These are phyloP conservation scores for Wickerhamomyces canadensis DNA, from an alignment of 805 yeast species.

Conservation along the genomic window DNA sequence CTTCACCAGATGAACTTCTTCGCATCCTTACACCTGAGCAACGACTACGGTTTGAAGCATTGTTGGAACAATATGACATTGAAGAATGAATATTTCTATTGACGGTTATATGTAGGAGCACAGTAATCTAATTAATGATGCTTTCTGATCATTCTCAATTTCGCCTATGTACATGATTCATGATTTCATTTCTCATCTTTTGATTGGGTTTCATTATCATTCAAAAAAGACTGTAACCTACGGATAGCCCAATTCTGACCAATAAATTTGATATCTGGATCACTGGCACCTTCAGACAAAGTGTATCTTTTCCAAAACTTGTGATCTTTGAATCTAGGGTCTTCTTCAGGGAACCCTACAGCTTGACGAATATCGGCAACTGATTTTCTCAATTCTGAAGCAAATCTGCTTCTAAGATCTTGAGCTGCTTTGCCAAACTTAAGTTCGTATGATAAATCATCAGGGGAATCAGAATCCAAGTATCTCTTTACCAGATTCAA, in stretches of 20 bases:
- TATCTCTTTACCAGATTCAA: conserved; percentile 48
- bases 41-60: conserved; percentile 1
- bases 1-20: conserved; percentile 2
- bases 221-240: conserved; percentile 49
- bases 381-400: conserved; percentile 59
- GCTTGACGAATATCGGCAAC: conserved; percentile 44
- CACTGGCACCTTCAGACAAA: conserved; percentile 55
- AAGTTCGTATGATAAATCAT: conserved; percentile 56
- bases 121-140: no score
- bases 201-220: conserved; percentile 16
- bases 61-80: conserved; percentile 2
- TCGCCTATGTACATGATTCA: no score
- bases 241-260: conserved; percentile 83
- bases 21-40: conserved; percentile 3
- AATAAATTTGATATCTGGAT: conserved; percentile 62
- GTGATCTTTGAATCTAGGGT: conserved; percentile 60
- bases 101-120: no score
- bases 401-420: conserved; percentile 62
- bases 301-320: conserved; percentile 74
- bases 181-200: no score
- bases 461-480: conserved; percentile 43
- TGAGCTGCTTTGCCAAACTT: conserved; percentile 61
- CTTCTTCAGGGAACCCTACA: conserved; percentile 52
- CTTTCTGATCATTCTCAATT: no score
- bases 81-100: not conserved